phyloP scores from a whole-genome alignment of 805 yeast genomes.

The Cyberlindnera japonica region DNA sequence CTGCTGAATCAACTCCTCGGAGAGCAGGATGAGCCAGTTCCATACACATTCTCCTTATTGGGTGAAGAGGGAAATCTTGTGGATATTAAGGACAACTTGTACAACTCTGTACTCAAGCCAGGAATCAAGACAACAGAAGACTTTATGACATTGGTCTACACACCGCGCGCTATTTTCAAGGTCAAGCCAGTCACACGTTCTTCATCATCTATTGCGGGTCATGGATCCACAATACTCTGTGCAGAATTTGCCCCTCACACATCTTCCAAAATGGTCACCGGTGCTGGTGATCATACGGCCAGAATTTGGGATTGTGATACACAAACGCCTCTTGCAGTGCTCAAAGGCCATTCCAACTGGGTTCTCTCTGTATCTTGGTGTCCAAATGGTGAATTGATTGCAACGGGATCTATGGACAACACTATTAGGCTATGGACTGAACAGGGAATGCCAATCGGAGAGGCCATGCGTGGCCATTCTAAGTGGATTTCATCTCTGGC shows the following conservation, averaged over 20 bases:
- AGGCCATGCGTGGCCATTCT: constrained; percentile 71
- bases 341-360: constrained; percentile 89
- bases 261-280: constrained; percentile 82
- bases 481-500: constrained; percentile 87
- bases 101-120: constrained; percentile 79
- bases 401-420: constrained; percentile 95
- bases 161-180: constrained; percentile 93
- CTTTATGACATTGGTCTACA: constrained; percentile 81
- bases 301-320: constrained; percentile 96
- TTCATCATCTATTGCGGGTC: constrained; percentile 91
- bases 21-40: constrained; percentile 66
- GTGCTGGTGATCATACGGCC: constrained; percentile 95
- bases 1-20: constrained; percentile 76
- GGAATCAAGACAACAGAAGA: constrained; percentile 90
- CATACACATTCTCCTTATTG: constrained; percentile 77
- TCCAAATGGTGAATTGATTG: constrained; percentile 86
- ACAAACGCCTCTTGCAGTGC: constrained; percentile 79
- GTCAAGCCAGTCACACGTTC: constrained; percentile 89
- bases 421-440: constrained; percentile 85
- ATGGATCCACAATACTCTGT: constrained; percentile 88
- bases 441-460: constrained; percentile 71
- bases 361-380: constrained; percentile 89
- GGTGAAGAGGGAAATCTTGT: constrained; percentile 47
- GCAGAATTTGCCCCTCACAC: constrained; percentile 92
- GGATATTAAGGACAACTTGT: constrained; percentile 76